phyloP scores from a whole-genome alignment of 208 protist genomes.

The Acanthamoeba royreba region DNA sequence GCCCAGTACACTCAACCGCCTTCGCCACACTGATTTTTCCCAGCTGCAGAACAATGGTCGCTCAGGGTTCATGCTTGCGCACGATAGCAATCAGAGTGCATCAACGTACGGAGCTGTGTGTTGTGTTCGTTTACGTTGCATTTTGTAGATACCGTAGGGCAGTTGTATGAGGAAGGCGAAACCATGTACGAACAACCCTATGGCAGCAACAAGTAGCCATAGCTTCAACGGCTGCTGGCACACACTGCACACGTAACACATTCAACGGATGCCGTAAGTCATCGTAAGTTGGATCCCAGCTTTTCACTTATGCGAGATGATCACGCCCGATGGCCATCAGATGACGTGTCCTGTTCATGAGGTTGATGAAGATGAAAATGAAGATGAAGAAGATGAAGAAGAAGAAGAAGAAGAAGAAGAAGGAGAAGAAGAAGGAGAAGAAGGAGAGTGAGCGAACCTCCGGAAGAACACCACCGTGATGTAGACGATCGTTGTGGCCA shows the following conservation, averaged over 20 bases:
- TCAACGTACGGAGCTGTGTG: neutral
- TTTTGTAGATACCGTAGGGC: neutral
- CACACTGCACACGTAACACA: neutral
- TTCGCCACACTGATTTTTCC: neutral
- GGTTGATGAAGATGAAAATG: neutral
- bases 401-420: neutral
- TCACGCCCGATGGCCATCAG: too few relatives aligned
- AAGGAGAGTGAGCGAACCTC: neutral
- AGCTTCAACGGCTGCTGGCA: neutral
- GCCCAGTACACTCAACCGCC: neutral
- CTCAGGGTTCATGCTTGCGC: too few relatives aligned
- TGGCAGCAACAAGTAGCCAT: neutral
- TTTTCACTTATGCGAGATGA: neutral
- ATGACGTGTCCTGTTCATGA: too few relatives aligned
- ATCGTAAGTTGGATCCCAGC: neutral
- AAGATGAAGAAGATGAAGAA: neutral
- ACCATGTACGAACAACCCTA: neutral
- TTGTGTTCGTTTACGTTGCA: neutral
- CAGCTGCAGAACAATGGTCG: neutral
- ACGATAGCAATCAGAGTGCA: neutral
- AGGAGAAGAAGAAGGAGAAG: neutral
- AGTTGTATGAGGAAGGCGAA: neutral
- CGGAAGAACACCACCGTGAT: neutral
- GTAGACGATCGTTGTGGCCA: neutral
- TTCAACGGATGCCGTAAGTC: neutral